Conservation (phyloP, 805 yeast genomes). For the Zygosaccharomyces bailii region DNA sequence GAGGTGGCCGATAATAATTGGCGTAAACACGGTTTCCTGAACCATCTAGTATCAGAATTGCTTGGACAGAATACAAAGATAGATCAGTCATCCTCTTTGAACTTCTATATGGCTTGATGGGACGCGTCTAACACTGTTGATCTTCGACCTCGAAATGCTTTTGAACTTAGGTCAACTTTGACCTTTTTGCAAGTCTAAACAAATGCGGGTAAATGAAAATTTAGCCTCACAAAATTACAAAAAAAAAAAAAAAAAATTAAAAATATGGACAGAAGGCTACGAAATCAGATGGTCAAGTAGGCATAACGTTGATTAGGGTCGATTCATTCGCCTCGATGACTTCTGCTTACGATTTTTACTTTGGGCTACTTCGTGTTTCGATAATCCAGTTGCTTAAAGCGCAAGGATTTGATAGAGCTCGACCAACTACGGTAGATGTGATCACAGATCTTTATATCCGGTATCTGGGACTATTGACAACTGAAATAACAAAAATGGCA, state of each 20-base stretch:
- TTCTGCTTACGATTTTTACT: slow-evolving; percentile 41
- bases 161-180: slow-evolving; percentile 4
- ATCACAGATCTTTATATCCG: slow-evolving; percentile 74
- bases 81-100: slow-evolving; percentile 37
- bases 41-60: slow-evolving; percentile 74
- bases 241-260: slow-evolving; percentile 3
- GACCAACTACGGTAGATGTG: slow-evolving; percentile 66
- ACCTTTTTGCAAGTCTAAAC: slow-evolving; percentile 2
- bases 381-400: slow-evolving; percentile 61
- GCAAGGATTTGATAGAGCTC: slow-evolving; percentile 78
- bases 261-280: background rate
- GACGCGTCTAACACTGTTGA: slow-evolving; percentile 1
- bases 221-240: background rate
- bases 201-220: slow-evolving; percentile 7
- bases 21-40: slow-evolving; percentile 79
- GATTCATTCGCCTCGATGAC: slow-evolving; percentile 17
- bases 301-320: too few relatives aligned
- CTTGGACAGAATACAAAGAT: slow-evolving; percentile 78
- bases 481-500: slow-evolving; percentile 50
- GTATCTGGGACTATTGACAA: slow-evolving; percentile 53
- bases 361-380: slow-evolving; percentile 46
- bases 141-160: background rate
- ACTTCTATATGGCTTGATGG: background rate
- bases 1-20: slow-evolving; percentile 76
- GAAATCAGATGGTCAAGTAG: too few relatives aligned